Evolutionary conservation across 2,329 filamentous ascomycete genomes (phyloP).

Genomic region (Pestalotiopsis sp.): DNA sequence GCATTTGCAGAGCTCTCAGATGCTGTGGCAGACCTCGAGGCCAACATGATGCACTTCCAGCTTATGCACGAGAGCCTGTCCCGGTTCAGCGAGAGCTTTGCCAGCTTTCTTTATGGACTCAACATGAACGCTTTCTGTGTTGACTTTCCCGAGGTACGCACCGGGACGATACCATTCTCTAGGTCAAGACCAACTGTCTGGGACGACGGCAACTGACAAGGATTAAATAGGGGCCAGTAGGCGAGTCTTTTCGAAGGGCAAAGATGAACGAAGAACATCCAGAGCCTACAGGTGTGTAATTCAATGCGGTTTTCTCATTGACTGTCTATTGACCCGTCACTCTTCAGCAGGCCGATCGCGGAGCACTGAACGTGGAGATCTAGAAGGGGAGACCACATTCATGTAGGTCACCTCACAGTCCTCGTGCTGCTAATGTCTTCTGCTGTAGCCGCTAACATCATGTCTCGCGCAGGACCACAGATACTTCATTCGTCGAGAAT

Average conservation of each 20-base stretch:
- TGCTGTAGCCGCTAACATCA: background rate
- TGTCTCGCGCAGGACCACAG: conserved; percentile 69
- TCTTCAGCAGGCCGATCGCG: conserved; percentile 25
- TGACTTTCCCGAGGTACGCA: conserved; percentile 85
- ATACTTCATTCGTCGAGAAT: conserved; percentile 89
- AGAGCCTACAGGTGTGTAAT: conserved; percentile 16
- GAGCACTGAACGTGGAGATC: conserved; percentile 36
- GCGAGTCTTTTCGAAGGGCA: conserved; percentile 78
- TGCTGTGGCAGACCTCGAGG: conserved; percentile 92
- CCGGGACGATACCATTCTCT: background rate
- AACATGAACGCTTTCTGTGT: conserved; percentile 99
- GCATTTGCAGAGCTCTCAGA: conserved; percentile 93
- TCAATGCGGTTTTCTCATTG: background rate
- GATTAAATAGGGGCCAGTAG: conserved; percentile 70
- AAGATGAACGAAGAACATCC: conserved; percentile 58
- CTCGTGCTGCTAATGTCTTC: background rate
- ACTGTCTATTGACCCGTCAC: background rate
- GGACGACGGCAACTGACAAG: background rate
- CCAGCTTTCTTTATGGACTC: conserved; percentile 90
- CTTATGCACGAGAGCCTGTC: conserved; percentile 94
- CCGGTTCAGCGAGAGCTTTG: conserved; percentile 94
- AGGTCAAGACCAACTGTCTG: background rate
- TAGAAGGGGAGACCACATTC: conserved; percentile 79
- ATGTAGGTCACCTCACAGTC: conserved; percentile 57
- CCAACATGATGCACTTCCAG: conserved; percentile 96